Evolutionary conservation across 2,329 filamentous ascomycete species (phyloP), one percentile per base, ranked within the genome.

Genomic region (Aspergillus aculeatinus): DNA sequence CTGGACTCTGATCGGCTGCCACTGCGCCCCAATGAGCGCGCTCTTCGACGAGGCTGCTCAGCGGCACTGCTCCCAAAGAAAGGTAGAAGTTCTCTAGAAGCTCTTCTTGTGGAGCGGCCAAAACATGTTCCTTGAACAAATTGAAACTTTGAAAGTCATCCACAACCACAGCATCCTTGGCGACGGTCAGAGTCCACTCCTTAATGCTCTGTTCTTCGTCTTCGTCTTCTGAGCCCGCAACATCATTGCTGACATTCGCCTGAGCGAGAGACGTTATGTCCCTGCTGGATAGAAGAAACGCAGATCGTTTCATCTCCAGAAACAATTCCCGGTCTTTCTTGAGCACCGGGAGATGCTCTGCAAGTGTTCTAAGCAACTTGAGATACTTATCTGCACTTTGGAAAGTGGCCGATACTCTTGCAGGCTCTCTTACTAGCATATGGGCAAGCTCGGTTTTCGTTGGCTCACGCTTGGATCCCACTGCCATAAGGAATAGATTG

Each of bases 71-170:
- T 1, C 95, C 95, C 3, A 99, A 86, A 7, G 87, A 83, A 39
- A 86, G 77, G 74, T 99, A 99, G 64, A 99, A 94, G 1, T 84
- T 83, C 72, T 99, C 95, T 1, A 99, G 80, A 0, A 79, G 73
- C 63, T 98, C 95, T 70, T 99, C 95, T 73, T 96, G 91, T 0
- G 95, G 96, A 0, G 93, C 92, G 62, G 90, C 92, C 29, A 96
- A 83, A 31, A 99, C 82, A 63, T 87, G 86, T 55, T 92, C 86
- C 71, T 93, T 94, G 81, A 99, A 99, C 1, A 95, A 81, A 35
- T 89, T 88, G 73, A 94, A 96, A 69, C 90, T 92, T 68, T 91
- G 90, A 68, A 95, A 93, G 69, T 98, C 94, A 71, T 96, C 92
- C 11, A 93, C 80, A 58, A 96, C 84, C 48, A 95, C 88, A 67